Base-by-base conservation (phyloP, 2,329 filamentous ascomycete genomes). In the Pseudogymnoascus sp. region DNA sequence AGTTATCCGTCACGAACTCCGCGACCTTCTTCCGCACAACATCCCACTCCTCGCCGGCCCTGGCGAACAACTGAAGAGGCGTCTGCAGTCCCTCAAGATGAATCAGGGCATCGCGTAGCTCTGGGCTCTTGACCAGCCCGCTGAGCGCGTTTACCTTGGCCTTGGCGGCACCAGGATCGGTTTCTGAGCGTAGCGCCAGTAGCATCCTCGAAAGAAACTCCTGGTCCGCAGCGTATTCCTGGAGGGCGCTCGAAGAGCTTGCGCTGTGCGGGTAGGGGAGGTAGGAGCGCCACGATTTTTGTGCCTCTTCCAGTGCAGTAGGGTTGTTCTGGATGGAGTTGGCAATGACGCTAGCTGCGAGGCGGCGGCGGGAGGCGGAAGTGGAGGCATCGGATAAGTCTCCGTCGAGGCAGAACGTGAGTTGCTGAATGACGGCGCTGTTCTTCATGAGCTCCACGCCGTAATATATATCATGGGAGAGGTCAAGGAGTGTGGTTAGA, bases 391-490 rank as follows among this genome's bases (percentile, higher is more conserved):
- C 58, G 5, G 38, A 60, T 11, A 41, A 30, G 60, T 49, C 16
- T 62, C 64, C 60, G n/a, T 67, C 66, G 72, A 85, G 80, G 38
- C 86, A 75, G 69, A 84, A 86, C 64, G 87, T 74, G 1, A 88
- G 77, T n/a, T 78, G 73, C 65, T 78, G 78, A 60, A 86, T 67
- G 1, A 80, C 80, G 2, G 79, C 78, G 2, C 75, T 69, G 66
- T 86, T 81, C 70, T 84, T 81, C 22, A 80, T 78, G 63, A 88
- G 80, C 71, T 86, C 83, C 16, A 85, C 75, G 8, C 86, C 86
- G 72, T 88, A 89, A 75, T 87, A 89, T 65, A 88, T 84, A 72
- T 88, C 86, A 72, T 89, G 85, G 0, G 85, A 82, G 28, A 88
- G 75, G 5, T 89, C 85, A 64, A 82, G 78, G n/a, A 89, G 78